phyloP scores from a whole-genome alignment of 2,329 filamentous ascomycete genomes.

The Rhynchosporium graminicola region DNA sequence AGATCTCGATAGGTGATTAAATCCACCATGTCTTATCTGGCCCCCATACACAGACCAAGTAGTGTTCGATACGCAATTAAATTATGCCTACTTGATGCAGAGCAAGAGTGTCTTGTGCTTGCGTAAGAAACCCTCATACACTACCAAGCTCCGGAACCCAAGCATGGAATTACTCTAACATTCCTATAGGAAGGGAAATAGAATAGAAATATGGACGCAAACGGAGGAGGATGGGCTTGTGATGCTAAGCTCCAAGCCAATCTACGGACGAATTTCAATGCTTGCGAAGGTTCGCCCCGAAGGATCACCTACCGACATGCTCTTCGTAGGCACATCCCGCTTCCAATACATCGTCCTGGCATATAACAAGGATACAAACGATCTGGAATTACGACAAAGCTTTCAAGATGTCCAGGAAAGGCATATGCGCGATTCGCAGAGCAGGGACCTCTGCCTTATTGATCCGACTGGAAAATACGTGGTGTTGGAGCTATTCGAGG shows the following conservation, averaged over 20 bases:
- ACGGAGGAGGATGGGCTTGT: constrained; percentile 64
- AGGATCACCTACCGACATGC: constrained; percentile 73
- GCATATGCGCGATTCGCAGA: constrained; percentile 75
- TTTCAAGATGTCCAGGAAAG: constrained; percentile 58
- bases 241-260: constrained; percentile 66
- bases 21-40: constrained; percentile 81
- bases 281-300: constrained; percentile 77
- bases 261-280: constrained; percentile 87
- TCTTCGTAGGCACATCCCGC: constrained; percentile 90
- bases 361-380: constrained; percentile 66
- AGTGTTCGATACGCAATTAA: constrained; percentile 88
- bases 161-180: constrained; percentile 21
- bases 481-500: constrained; percentile 68
- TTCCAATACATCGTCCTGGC: constrained; percentile 87
- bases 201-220: constrained; percentile 79
- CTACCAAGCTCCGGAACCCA: constrained; percentile 21
- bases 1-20: neutral
- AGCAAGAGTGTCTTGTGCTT: constrained; percentile 81
- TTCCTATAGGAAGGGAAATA: constrained; percentile 70
- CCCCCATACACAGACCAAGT: constrained; percentile 88
- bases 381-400: constrained; percentile 52
- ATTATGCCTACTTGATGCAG: constrained; percentile 70
- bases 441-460: constrained; percentile 78
- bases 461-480: constrained; percentile 75
- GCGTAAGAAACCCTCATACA: constrained; percentile 57